Percentiles rank a stretch among this genome's conserved stretches.
phyloP scores from a whole-genome alignment of 1,284 basidiomycete genomes.

The Chalciporus piperatoides region DNA sequence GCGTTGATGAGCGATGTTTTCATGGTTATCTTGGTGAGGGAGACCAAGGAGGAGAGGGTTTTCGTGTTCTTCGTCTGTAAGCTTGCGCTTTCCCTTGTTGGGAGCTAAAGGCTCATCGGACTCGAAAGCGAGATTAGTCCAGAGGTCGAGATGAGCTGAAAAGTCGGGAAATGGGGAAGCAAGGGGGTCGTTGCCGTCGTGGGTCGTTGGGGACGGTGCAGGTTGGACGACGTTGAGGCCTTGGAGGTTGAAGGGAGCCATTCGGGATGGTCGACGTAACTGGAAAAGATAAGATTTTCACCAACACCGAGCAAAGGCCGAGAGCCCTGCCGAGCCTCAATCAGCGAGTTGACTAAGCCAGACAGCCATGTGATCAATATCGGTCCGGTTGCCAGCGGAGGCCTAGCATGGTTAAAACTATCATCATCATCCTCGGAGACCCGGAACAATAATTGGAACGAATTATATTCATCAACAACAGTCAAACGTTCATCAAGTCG shows the following conservation, averaged over 20 bases:
- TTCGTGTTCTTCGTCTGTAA: conserved; percentile 45
- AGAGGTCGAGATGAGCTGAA: conserved; percentile 75
- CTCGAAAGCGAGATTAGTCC: conserved; percentile 79
- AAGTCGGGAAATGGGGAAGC: conserved; percentile 66
- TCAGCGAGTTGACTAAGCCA: conserved; percentile 18
- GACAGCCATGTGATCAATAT: not conserved
- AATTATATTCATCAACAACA: not conserved
- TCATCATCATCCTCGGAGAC: too few species aligned
- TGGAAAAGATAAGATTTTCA: conserved; percentile 20
- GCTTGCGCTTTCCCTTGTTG: conserved; percentile 36
- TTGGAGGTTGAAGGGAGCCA: conserved; percentile 56
- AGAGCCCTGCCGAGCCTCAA: too few species aligned
- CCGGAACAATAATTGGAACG: too few species aligned
- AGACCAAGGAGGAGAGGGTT: conserved; percentile 40
- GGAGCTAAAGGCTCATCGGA: conserved; percentile 57
- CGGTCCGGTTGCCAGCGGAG: too few species aligned
- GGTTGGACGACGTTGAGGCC: conserved; percentile 75
- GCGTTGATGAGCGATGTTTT: conserved; percentile 53
- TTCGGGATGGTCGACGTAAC: conserved; percentile 8
- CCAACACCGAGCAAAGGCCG: too few species aligned
- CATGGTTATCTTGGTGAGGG: conserved; percentile 51
- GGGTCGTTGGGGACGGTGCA: conserved; percentile 38
- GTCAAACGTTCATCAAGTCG: not conserved
- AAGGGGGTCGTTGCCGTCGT: conserved; percentile 55
- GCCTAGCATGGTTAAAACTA: too few species aligned